phyloP scores from a whole-genome alignment of 2,329 filamentous ascomycete genomes.

The Lecanicillium sp. region DNA sequence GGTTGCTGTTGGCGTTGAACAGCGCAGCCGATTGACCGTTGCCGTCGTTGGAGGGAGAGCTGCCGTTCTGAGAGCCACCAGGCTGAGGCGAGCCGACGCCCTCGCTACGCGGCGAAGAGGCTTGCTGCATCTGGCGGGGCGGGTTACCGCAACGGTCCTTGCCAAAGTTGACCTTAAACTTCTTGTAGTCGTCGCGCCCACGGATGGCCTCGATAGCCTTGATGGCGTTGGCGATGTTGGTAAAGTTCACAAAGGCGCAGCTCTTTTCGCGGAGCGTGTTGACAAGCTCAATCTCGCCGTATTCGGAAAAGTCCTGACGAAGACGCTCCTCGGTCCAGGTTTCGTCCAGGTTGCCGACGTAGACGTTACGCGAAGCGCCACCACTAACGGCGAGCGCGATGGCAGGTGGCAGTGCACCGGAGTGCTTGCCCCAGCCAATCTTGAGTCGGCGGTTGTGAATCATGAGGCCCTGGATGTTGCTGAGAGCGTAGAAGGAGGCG shows the following conservation, averaged over 20 bases:
- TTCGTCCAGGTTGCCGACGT: slow-evolving; percentile 95
- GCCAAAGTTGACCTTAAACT: slow-evolving; percentile 99
- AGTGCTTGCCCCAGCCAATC: slow-evolving; percentile 99
- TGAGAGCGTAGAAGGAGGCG: slow-evolving; percentile 94
- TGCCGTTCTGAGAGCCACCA: slow-evolving; percentile 56
- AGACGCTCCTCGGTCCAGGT: slow-evolving; percentile 95
- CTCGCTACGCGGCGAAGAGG: slow-evolving; percentile 61
- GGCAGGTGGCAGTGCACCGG: slow-evolving; percentile 87
- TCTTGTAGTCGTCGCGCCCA: slow-evolving; percentile 90
- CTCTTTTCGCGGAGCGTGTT: slow-evolving; percentile 97
- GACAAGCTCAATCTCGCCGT: slow-evolving; percentile 94
- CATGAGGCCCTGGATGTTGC: slow-evolving; percentile 96
- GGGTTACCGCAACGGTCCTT: slow-evolving; percentile 98
- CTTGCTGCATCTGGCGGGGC: slow-evolving; percentile 71
- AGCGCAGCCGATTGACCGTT: slow-evolving; percentile 64
- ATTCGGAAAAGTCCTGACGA: slow-evolving; percentile 94
- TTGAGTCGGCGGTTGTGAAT: slow-evolving; percentile 97
- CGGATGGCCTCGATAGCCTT: slow-evolving; percentile 97
- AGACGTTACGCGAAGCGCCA: slow-evolving; percentile 96
- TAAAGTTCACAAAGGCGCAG: slow-evolving; percentile 99
- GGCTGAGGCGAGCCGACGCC: slow-evolving; percentile 51
- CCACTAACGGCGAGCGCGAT: slow-evolving; percentile 95
- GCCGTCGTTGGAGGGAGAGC: slow-evolving; percentile 47
- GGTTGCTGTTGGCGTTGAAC: slow-evolving; percentile 79
- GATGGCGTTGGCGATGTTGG: slow-evolving; percentile 98